phyloP scores from a whole-genome alignment of 192 early-diverging fungal species.

The Coemansia sp. region DNA sequence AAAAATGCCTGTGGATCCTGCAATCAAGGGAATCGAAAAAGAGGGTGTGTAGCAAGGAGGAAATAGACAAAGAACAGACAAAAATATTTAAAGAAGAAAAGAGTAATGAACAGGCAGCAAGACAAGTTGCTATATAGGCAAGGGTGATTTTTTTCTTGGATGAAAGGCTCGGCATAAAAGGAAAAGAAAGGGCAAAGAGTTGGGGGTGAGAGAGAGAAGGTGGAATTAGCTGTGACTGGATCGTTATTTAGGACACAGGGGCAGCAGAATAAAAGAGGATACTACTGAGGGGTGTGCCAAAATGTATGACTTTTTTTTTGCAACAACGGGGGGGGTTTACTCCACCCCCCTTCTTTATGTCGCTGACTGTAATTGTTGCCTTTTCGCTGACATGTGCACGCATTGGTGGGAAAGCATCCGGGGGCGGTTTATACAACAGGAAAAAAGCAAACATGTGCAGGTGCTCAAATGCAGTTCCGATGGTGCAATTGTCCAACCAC shows the following conservation, averaged over 20 bases:
- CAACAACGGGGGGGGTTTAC: not conserved
- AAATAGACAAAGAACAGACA: not conserved
- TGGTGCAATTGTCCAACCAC: conserved; percentile 4
- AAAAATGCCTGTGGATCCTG: not conserved
- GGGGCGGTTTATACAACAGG: not conserved
- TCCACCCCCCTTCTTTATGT: not conserved
- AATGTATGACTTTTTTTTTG: not conserved
- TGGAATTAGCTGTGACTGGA: conserved; percentile 4
- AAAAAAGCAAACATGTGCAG: not conserved
- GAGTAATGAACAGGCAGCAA: not conserved
- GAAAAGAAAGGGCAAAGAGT: conserved; percentile 1
- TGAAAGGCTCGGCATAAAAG: not conserved
- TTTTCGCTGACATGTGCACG: conserved; percentile 1
- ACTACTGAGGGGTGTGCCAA: not conserved
- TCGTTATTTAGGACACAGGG: not conserved
- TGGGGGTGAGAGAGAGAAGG: not conserved
- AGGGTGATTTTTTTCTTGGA: not conserved
- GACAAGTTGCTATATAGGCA: not conserved
- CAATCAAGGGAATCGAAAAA: not conserved
- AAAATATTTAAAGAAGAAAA: not conserved
- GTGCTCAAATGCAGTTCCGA: not conserved
- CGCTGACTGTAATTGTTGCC: conserved; percentile 7
- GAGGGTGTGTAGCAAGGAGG: not conserved
- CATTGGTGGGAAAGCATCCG: conserved; percentile 1
- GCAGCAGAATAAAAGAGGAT: not conserved